Conservation (phyloP, 257 asterid species). For the Ligustrum vulgare region DNA sequence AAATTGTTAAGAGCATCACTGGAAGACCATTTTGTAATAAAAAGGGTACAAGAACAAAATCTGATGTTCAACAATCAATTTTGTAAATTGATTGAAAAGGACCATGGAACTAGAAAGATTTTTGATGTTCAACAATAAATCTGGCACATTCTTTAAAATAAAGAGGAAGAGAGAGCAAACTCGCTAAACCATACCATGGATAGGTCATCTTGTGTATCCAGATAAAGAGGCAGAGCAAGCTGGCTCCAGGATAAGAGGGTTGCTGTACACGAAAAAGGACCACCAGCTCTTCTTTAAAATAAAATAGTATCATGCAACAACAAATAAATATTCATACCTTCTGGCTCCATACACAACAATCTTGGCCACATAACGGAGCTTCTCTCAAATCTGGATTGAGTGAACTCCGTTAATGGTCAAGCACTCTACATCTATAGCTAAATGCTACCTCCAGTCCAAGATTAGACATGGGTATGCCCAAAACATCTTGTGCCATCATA, state of each 20-base stretch:
- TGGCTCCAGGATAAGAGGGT: slow-evolving; percentile 33
- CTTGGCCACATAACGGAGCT: slow-evolving; percentile 90
- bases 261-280: slow-evolving; percentile 33
- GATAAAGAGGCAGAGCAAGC: slow-evolving; percentile 43
- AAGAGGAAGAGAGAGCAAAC: no score
- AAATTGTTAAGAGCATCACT: no score
- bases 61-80: no score
- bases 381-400: slow-evolving; percentile 74
- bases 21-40: no score
- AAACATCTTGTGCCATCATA: slow-evolving; percentile 88
- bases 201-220: slow-evolving; percentile 52
- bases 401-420: slow-evolving; percentile 56
- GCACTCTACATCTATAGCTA: slow-evolving; percentile 65
- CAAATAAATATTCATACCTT: slow-evolving; percentile 45
- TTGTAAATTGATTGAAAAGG: no score
- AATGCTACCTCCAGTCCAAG: slow-evolving; percentile 69
- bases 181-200: slow-evolving; percentile 29
- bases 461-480: slow-evolving; percentile 77
- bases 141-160: no score
- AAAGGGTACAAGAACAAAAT: no score
- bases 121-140: no score
- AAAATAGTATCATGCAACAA: neutral
- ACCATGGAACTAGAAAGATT: no score
- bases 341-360: slow-evolving; percentile 70
- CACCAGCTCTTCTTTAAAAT: neutral